These are phyloP conservation scores for Aspergillus uvarum DNA, from an alignment of 2,329 filamentous ascomycete species.

Conservation along the genomic window DNA sequence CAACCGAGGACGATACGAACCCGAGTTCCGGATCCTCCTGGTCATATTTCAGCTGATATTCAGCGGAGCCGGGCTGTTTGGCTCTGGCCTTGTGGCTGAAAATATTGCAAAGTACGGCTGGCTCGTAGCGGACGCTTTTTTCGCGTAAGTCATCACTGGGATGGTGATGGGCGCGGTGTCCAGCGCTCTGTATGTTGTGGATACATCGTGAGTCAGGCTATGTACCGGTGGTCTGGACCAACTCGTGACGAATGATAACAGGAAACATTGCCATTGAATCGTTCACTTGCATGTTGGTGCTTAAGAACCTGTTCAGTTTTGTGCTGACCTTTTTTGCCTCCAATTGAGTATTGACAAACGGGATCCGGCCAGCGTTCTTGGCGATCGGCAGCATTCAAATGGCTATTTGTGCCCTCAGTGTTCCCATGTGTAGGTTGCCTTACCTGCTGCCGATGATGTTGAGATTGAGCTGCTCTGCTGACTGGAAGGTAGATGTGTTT, in stretches of 20 bases:
- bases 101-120: slow-evolving; percentile 65
- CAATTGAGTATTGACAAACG: slow-evolving; percentile 68
- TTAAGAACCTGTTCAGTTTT: slow-evolving; percentile 94
- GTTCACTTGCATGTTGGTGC: slow-evolving; percentile 85
- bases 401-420: slow-evolving; percentile 68
- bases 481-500: slow-evolving; percentile 60
- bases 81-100: slow-evolving; percentile 73
- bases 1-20: slow-evolving; percentile 84
- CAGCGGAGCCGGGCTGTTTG: slow-evolving; percentile 75
- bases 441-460: background rate
- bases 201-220: slow-evolving; percentile 68
- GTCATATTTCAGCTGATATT: slow-evolving; percentile 79
- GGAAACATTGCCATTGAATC: slow-evolving; percentile 80
- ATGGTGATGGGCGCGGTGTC: slow-evolving; percentile 92
- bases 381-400: slow-evolving; percentile 75
- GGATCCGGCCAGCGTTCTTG: slow-evolving; percentile 63
- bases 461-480: slow-evolving; percentile 1
- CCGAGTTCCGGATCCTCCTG: slow-evolving; percentile 82
- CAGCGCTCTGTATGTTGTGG: slow-evolving; percentile 83
- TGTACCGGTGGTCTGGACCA: background rate
- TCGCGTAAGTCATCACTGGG: slow-evolving; percentile 77
- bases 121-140: slow-evolving; percentile 75
- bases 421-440: slow-evolving; percentile 72
- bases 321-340: slow-evolving; percentile 80
- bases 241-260: slow-evolving; percentile 29